Percentiles rank a stretch among this genome's conserved stretches.
Evolutionary conservation across 169 alveolate genomes (phyloP).

Genomic region (Plasmodium berghei): DNA sequence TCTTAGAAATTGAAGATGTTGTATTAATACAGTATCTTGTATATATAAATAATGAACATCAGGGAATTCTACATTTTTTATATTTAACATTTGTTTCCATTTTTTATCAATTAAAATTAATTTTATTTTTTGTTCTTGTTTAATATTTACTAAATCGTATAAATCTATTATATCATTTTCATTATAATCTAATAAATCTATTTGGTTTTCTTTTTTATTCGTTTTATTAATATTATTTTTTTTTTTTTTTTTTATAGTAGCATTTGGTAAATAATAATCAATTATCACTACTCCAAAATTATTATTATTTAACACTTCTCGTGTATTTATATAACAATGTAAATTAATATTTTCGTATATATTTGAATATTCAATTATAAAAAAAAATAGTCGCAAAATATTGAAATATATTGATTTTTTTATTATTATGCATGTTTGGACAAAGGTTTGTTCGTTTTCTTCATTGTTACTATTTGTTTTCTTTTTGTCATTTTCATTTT

Average conservation of each 20-base stretch:
- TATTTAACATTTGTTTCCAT: constrained; percentile 32
- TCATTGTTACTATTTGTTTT: neutral
- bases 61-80: constrained; percentile 13
- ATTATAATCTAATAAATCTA: neutral
- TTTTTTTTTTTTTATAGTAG: constrained; percentile 41
- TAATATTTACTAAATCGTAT: constrained; percentile 57
- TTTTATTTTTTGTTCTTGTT: constrained; percentile 49
- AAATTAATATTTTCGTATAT: constrained; percentile 37
- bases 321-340: constrained; percentile 24
- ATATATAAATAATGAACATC: constrained; percentile 37
- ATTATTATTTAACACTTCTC: constrained; percentile 55
- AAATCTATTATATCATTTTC: constrained; percentile 16
- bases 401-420: neutral
- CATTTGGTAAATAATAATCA: constrained; percentile 61
- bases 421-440: neutral
- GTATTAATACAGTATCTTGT: constrained; percentile 60
- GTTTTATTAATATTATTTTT: constrained; percentile 9
- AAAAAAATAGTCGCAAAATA: constrained; percentile 19
- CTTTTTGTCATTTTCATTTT: neutral
- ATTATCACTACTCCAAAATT: constrained; percentile 51
- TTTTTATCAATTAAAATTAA: constrained; percentile 49
- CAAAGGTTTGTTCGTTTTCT: neutral
- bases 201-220: neutral
- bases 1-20: constrained; percentile 50
- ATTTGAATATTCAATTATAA: constrained; percentile 43